Evolutionary conservation across 139 green algal genomes (phyloP), one percentile per base, ranked within the genome.

Genomic region (Diplosphaera chodatii): DNA sequence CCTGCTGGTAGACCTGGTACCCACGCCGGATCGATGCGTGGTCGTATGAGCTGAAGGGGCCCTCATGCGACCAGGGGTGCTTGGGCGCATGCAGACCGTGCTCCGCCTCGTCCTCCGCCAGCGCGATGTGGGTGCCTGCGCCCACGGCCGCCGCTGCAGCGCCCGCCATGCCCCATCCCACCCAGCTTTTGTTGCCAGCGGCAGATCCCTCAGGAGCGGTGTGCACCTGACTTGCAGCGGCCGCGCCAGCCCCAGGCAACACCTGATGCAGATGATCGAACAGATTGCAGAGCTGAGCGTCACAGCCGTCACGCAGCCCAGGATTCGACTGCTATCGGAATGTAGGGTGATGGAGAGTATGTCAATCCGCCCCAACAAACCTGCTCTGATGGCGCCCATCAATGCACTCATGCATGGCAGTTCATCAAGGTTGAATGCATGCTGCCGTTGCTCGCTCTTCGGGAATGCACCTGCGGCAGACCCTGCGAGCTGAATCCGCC

Each of bases 1-100:
- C 80, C 78, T 88, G 82, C 68, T 77, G 76, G 77, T 93, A 88
- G 72, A 95, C 89, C 81, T 98, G 90, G 78, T 96, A 93, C 4
- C 95, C 95, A 64, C 95, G 84, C 4, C 95, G 78, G 69, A 99
- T 98, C 30, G 91, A 81, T 1, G 85, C 87, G 73, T 98, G 91
- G 82, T 99, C 96, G 73, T 96, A 99, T 1, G 89, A 86, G 65
- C 86, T 87, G 75, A 98, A 93, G 31, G 91, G 80, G 67, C 96
- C 94, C 28, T 91, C 81, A 76, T 99, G 96, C 0, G 84, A 75
- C 96, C 96, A 99, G 0, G 90, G 90, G 74, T 94, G 98, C 0
- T 80, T 10, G 18, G 92, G 81, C 4, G 93, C 40, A 30, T 95
- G 83, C 68, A 99, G 82, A 0, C 96, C 96, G 66, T 99, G 93